Percentiles rank a stretch among this genome's conserved stretches.
Conservation (phyloP, 1,139 yeast species). For the Zygoascus sp. region DNA sequence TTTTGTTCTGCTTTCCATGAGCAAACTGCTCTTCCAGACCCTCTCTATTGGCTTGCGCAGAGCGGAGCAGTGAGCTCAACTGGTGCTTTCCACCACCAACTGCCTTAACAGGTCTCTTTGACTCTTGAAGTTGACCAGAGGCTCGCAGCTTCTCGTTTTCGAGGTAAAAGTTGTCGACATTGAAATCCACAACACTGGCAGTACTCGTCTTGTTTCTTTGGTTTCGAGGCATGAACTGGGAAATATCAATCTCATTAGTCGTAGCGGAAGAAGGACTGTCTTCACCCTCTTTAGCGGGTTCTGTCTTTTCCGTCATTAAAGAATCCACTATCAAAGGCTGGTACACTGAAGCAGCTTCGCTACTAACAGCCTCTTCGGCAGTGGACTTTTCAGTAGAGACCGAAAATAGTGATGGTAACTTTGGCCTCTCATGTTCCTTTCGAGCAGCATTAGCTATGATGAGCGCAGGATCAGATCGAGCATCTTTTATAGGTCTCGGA, state of each 20-base stretch:
- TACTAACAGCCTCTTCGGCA: not conserved
- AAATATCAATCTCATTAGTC: constrained; percentile 1
- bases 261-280: not conserved
- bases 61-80: constrained; percentile 28
- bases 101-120: constrained; percentile 27
- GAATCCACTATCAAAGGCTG: not conserved
- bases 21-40: constrained; percentile 30
- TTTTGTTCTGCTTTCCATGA: constrained; percentile 22
- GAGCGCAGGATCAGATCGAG: constrained; percentile 9
- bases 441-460: constrained; percentile 3
- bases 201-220: constrained; percentile 11
- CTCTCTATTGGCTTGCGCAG: constrained; percentile 30
- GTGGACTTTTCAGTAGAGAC: not conserved
- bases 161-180: constrained; percentile 29
- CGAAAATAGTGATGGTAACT: not conserved
- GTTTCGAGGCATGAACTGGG: constrained; percentile 7
- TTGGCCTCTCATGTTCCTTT: not conserved
- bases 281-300: not conserved
- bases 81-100: constrained; percentile 33
- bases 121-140: constrained; percentile 24
- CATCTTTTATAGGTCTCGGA: constrained; percentile 6
- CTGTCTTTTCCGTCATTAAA: too few species aligned
- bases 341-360: too few species aligned
- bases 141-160: constrained; percentile 23
- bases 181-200: constrained; percentile 28